phyloP scores from a whole-genome alignment of 2,329 filamentous ascomycete genomes.

The Daldinia sp. region DNA sequence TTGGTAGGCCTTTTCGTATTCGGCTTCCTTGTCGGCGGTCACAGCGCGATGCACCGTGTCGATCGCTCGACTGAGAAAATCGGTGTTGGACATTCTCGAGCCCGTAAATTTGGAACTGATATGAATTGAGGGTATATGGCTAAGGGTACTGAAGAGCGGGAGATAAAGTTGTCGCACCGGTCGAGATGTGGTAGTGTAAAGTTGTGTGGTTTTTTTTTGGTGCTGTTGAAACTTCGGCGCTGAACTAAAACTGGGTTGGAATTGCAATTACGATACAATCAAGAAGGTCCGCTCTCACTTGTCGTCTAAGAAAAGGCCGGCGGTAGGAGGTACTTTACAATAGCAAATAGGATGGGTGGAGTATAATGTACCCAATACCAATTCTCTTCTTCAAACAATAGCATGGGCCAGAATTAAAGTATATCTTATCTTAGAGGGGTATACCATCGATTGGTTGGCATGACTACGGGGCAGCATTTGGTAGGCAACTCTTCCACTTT shows the following conservation, averaged over 20 bases:
- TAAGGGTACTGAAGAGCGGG: neutral
- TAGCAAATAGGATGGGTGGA: neutral
- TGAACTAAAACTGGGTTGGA: conserved; percentile 16
- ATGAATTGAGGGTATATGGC: neutral
- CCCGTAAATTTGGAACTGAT: neutral
- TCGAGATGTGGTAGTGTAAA: neutral
- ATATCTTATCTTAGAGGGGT: conserved; percentile 30
- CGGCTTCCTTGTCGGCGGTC: conserved; percentile 91
- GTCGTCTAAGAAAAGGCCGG: conserved; percentile 7
- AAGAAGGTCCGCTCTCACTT: conserved; percentile 14
- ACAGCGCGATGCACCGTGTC: conserved; percentile 97
- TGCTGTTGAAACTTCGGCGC: conserved; percentile 18
- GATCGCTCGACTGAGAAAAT: conserved; percentile 96
- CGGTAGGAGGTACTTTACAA: conserved; percentile 9
- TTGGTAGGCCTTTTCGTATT: conserved; percentile 97
- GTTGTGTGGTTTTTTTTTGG: neutral
- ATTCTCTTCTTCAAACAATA: neutral
- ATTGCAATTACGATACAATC: conserved; percentile 7
- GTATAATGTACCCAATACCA: conserved; percentile 5
- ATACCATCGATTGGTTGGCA: conserved; percentile 36
- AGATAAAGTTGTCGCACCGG: neutral
- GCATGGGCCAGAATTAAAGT: conserved; percentile 2
- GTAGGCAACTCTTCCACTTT: no score
- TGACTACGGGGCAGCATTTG: no score
- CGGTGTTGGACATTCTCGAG: conserved; percentile 79